These are phyloP conservation scores for Dothideomycetidae sp. DNA, from an alignment of 2,329 filamentous ascomycete genomes.

Conservation along the genomic window DNA sequence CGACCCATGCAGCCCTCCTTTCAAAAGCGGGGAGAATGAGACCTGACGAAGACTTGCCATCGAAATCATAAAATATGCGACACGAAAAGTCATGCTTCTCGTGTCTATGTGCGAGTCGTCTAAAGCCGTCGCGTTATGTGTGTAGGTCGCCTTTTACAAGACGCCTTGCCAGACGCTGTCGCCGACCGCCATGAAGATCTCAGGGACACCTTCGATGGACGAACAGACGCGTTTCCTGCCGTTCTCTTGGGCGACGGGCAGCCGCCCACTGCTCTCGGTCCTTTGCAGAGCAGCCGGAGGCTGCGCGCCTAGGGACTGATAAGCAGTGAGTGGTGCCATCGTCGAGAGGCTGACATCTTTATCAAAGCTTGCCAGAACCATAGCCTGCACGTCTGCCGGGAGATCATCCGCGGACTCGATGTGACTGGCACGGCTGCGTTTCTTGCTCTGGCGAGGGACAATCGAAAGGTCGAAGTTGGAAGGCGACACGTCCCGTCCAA, in stretches of 20 bases:
- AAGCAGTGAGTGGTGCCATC: constrained; percentile 17
- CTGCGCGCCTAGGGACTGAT: constrained; percentile 17
- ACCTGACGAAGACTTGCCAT: too few relatives aligned
- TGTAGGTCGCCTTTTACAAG: too few relatives aligned
- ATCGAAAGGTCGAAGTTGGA: constrained; percentile 3
- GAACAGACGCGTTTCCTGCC: constrained; percentile 23
- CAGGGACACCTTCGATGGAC: constrained; percentile 12
- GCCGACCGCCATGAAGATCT: constrained; percentile 7
- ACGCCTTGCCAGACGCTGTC: constrained; percentile 7
- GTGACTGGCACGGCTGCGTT: constrained; percentile 20
- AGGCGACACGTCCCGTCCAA: background rate
- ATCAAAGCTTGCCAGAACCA: constrained; percentile 17
- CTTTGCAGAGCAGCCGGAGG: constrained; percentile 15
- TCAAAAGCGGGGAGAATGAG: too few relatives aligned
- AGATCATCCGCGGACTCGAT: constrained; percentile 18
- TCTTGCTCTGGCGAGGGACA: constrained; percentile 15
- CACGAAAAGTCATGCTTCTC: too few relatives aligned
- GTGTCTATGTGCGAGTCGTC: too few relatives aligned
- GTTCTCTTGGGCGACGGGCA: constrained; percentile 20
- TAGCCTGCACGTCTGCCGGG: constrained; percentile 22
- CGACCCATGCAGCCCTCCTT: too few relatives aligned
- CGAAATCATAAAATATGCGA: too few relatives aligned
- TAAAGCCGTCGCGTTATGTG: too few relatives aligned
- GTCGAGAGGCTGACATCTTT: constrained; percentile 17
- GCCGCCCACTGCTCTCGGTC: constrained; percentile 13